Percentiles rank a stretch among this genome's conserved stretches.
phyloP scores from a whole-genome alignment of 345 rosid genomes.

The Raphanus raphanistrum region DNA sequence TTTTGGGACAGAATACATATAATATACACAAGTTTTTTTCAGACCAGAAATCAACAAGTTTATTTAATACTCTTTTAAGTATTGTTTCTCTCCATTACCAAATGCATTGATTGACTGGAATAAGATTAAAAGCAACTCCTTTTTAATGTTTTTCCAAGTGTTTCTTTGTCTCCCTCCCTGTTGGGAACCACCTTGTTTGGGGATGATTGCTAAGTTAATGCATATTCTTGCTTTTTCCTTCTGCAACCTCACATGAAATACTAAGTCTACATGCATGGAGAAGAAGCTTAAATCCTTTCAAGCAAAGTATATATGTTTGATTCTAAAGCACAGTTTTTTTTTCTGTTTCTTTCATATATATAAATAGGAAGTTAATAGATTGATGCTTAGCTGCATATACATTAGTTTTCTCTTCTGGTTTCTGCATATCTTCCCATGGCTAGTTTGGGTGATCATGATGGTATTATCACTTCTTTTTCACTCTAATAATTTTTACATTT shows the following conservation, averaged over 20 bases:
- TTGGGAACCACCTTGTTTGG: neutral
- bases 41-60: neutral
- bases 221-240: constrained; percentile 36
- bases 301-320: constrained; percentile 35
- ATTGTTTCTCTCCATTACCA: constrained; percentile 5
- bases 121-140: neutral
- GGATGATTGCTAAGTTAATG: constrained; percentile 6
- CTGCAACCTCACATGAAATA: constrained; percentile 27
- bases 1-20: neutral
- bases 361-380: neutral
- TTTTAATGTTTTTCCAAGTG: constrained; percentile 1
- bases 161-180: constrained; percentile 10
- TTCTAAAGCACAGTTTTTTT: neutral
- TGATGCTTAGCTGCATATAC: constrained; percentile 17
- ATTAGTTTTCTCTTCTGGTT: constrained; percentile 5
- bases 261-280: neutral
- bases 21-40: neutral
- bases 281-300: constrained; percentile 4
- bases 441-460: constrained; percentile 34
- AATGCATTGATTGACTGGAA: constrained; percentile 4
- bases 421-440: constrained; percentile 33
- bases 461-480: constrained; percentile 16
- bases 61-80: neutral
- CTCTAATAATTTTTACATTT: neutral
- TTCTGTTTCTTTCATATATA: neutral